Conservation (phyloP, 2,329 filamentous ascomycete species). For the Dactylellina cionopaga region DNA sequence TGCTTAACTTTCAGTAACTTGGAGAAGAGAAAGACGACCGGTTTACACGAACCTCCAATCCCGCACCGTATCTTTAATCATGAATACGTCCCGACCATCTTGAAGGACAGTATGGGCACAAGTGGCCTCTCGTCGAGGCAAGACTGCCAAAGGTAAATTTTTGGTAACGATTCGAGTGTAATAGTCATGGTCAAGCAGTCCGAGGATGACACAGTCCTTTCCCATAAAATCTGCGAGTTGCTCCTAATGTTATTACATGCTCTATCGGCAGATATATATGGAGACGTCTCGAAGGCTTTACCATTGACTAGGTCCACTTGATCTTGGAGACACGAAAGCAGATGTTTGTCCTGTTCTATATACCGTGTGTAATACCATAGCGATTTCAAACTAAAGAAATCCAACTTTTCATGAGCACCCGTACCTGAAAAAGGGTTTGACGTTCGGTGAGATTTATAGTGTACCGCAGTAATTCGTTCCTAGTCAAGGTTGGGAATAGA, state of each 20-base stretch:
- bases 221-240: conserved; percentile 60
- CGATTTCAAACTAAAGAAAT: conserved; percentile 57
- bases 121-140: conserved; percentile 63
- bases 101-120: conserved; percentile 64
- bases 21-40: neutral
- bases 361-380: conserved; percentile 64
- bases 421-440: no score
- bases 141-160: conserved; percentile 61
- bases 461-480: conserved; percentile 60
- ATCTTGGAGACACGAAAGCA: conserved; percentile 62
- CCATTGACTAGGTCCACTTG: conserved; percentile 60
- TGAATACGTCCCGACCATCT: conserved; percentile 60
- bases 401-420: neutral
- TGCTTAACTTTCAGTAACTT: neutral
- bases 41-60: conserved; percentile 64
- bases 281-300: neutral
- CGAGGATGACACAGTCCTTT: conserved; percentile 65
- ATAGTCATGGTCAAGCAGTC: conserved; percentile 62
- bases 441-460: no score
- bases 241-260: neutral
- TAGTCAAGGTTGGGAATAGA: conserved; percentile 59
- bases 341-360: conserved; percentile 61
- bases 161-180: conserved; percentile 63
- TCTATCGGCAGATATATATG: neutral
- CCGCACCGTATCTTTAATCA: conserved; percentile 61